A percentile compares a stretch with the other conserved stretches of the same genome.
phyloP scores from a whole-genome alignment of 2,329 filamentous ascomycete species.

The Fusarium nurragi region DNA sequence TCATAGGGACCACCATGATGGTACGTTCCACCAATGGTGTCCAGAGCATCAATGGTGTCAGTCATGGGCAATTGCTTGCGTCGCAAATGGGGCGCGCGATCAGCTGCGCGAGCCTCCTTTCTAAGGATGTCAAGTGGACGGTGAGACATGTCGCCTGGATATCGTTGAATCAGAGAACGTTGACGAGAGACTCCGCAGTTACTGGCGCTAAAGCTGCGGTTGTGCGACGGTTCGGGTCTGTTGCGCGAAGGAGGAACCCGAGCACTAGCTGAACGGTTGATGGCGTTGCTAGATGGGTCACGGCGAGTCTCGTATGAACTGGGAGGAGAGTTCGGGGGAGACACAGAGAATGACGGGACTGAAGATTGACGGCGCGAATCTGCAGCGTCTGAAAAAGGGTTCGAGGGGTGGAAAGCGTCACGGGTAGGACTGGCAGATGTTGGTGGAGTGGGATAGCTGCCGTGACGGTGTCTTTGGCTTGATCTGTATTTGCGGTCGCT shows the following conservation, averaged over 20 bases:
- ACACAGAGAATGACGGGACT: conserved; percentile 18
- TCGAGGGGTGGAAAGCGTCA: conserved; percentile 57
- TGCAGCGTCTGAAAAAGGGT: conserved; percentile 49
- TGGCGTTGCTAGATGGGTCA: conserved; percentile 46
- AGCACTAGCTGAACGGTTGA: conserved; percentile 46
- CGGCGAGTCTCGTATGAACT: conserved; percentile 30
- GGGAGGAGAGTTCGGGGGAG: conserved; percentile 34
- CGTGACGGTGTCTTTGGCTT: conserved; percentile 16
- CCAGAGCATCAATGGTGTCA: conserved; percentile 84
- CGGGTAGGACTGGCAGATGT: conserved; percentile 63
- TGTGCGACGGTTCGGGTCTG: conserved; percentile 19
- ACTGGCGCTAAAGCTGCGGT: conserved; percentile 40
- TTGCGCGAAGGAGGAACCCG: conserved; percentile 24
- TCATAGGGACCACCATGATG: conserved; percentile 95
- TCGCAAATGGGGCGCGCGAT: conserved; percentile 74
- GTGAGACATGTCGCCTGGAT: conserved; percentile 70
- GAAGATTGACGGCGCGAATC: conserved; percentile 29
- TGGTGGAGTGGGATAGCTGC: conserved; percentile 59
- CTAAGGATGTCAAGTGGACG: conserved; percentile 74
- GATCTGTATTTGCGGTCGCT: conserved; percentile 14
- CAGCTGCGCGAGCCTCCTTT: conserved; percentile 70
- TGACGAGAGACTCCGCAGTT: conserved; percentile 25
- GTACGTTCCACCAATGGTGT: conserved; percentile 73
- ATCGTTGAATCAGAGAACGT: conserved; percentile 53
- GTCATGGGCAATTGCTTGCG: conserved; percentile 72